Evolutionary conservation across 129 eudicot genomes (phyloP).

Genomic region (Tagetes erecta): DNA sequence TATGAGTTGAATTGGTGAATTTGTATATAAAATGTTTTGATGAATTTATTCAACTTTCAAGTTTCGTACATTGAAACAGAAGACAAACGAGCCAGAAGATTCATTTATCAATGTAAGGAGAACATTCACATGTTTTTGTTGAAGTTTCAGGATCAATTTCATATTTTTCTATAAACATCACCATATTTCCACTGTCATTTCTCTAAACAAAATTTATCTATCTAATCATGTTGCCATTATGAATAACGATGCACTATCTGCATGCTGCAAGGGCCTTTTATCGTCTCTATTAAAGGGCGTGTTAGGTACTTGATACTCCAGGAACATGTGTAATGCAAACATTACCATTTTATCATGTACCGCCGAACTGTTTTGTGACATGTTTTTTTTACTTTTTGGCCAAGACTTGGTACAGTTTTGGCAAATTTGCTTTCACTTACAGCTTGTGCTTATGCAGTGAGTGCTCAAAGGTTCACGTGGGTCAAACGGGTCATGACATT

Average conservation of each 20-base stretch:
- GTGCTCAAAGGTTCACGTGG: slow-evolving; percentile 79
- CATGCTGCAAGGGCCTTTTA: neutral
- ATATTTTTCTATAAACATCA: slow-evolving; percentile 20
- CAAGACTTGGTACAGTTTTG: too few species aligned
- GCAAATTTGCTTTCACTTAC: slow-evolving; percentile 10
- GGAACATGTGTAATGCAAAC: neutral
- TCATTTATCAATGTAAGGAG: neutral
- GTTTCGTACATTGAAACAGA: too few species aligned
- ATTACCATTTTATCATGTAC: neutral
- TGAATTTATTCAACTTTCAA: too few species aligned
- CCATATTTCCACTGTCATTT: neutral
- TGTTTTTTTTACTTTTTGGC: too few species aligned
- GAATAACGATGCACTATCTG: neutral
- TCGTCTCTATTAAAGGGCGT: neutral
- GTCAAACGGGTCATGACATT: slow-evolving; percentile 65
- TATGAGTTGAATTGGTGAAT: neutral
- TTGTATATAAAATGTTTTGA: neutral
- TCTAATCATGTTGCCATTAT: neutral
- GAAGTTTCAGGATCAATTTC: neutral
- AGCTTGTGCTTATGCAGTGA: slow-evolving; percentile 53
- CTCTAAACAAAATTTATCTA: neutral
- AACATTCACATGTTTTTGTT: neutral
- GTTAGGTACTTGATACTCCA: neutral
- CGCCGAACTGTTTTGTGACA: neutral
- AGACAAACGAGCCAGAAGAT: too few species aligned